These are phyloP conservation scores for Cyanidium caldarium DNA, from an alignment of 23 red algal species.

Conservation along the genomic window DNA sequence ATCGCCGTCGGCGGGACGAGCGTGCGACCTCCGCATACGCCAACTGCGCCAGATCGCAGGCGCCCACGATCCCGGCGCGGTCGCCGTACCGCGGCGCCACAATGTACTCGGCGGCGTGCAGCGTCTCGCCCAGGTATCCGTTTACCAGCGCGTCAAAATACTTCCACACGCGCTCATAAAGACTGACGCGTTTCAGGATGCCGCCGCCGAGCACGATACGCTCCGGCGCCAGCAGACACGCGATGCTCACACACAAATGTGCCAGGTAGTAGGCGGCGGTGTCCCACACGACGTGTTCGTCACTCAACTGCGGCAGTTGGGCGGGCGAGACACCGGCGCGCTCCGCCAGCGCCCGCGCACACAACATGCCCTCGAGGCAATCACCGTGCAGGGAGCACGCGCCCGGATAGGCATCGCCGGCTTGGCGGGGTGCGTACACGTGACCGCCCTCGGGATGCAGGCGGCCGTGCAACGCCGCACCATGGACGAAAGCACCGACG, in stretches of 20 bases:
- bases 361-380: slow-evolving; percentile 61
- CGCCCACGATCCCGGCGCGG: not conserved
- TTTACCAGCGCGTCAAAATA: not conserved
- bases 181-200: slow-evolving; percentile 38
- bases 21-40: no score
- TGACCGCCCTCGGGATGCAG: slow-evolving; percentile 86
- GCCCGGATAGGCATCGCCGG: slow-evolving; percentile 38
- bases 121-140: not conserved
- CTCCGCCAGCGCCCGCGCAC: slow-evolving; percentile 55
- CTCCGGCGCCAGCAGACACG: slow-evolving; percentile 69
- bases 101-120: not conserved
- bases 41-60: not conserved
- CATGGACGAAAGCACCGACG: slow-evolving; percentile 59
- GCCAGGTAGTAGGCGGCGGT: slow-evolving; percentile 75
- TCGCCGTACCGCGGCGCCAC: not conserved
- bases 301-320: slow-evolving; percentile 27
- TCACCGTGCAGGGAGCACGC: slow-evolving; percentile 5
- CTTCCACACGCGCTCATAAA: not conserved
- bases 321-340: slow-evolving; percentile 24
- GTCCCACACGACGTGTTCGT: slow-evolving; percentile 63
- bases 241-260: slow-evolving; percentile 53
- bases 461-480: slow-evolving; percentile 65
- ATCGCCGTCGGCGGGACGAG: no score
- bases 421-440: slow-evolving; percentile 12
- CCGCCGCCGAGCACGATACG: slow-evolving; percentile 76